phyloP scores from a whole-genome alignment of 2,329 filamentous ascomycete species.

The Colletotrichum magnum region DNA sequence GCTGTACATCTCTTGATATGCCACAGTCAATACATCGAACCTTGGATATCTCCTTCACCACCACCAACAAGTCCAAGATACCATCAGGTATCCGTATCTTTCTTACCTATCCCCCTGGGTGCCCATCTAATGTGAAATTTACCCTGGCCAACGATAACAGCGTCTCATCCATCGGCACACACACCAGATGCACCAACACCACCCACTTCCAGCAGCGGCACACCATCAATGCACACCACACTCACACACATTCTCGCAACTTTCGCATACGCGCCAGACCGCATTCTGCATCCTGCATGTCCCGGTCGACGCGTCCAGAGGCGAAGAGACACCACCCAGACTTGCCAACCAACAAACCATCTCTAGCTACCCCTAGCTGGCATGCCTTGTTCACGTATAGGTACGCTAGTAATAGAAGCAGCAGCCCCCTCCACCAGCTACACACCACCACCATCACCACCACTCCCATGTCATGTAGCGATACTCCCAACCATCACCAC shows the following conservation, averaged over 20 bases:
- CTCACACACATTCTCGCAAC: slow-evolving; percentile 21
- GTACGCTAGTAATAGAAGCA: too few relatives aligned
- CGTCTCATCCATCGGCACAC: slow-evolving; percentile 36
- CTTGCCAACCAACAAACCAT: not conserved
- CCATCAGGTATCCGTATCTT: not conserved
- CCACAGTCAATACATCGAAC: too few relatives aligned
- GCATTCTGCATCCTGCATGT: slow-evolving; percentile 40
- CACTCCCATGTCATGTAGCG: not conserved
- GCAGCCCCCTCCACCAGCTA: not conserved
- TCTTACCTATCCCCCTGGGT: too few relatives aligned
- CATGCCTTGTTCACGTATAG: not conserved
- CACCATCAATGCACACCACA: slow-evolving; percentile 15
- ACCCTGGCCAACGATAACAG: slow-evolving; percentile 31
- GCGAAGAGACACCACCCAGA: not conserved
- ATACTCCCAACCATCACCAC: slow-evolving; percentile 13
- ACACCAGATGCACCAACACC: slow-evolving; percentile 18
- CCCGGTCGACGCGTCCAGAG: not conserved
- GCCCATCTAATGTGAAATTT: too few relatives aligned
- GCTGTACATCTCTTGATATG: not conserved
- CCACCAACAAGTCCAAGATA: not conserved
- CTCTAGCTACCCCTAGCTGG: not conserved
- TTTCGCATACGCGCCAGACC: slow-evolving; percentile 37
- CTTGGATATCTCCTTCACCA: too few relatives aligned
- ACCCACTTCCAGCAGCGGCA: not conserved
- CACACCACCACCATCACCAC: slow-evolving; percentile 32